These are phyloP conservation scores for Corymbia citriodora DNA, from an alignment of 441 rosid genomes.

Conservation along the genomic window DNA sequence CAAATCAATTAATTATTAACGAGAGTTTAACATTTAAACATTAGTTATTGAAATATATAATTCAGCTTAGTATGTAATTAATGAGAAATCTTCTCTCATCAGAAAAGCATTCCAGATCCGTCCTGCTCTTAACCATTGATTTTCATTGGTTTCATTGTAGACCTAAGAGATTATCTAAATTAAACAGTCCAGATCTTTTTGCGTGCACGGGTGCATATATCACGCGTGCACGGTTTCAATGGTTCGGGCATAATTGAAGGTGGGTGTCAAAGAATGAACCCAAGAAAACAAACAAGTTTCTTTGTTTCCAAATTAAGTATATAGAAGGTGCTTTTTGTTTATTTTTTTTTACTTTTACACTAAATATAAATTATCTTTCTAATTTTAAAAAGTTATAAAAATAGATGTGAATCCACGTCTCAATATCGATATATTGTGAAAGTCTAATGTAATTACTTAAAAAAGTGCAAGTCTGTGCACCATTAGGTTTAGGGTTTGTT, in stretches of 20 bases:
- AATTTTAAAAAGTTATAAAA: no score
- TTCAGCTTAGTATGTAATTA: background rate
- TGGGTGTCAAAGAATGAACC: background rate
- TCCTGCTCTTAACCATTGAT: background rate
- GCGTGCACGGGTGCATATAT: fast-evolving
- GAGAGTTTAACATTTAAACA: background rate
- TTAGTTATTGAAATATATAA: background rate
- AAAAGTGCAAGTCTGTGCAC: background rate
- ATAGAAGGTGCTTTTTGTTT: no score
- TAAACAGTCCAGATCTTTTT: background rate
- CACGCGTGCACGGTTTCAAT: background rate
- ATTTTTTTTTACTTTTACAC: background rate
- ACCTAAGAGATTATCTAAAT: background rate
- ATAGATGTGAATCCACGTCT: background rate
- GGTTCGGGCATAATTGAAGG: background rate
- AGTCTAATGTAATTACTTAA: background rate
- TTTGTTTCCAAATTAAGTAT: background rate
- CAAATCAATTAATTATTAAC: background rate
- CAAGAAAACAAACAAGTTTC: background rate
- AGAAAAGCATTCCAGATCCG: background rate
- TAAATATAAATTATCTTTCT: background rate
- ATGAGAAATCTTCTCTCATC: background rate
- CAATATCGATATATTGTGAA: background rate
- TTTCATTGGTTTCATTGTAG: no score
- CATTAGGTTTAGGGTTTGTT: background rate